Evolutionary conservation across 352 stramenopile genomes (phyloP).

Genomic region (Phytophthora sojae): DNA sequence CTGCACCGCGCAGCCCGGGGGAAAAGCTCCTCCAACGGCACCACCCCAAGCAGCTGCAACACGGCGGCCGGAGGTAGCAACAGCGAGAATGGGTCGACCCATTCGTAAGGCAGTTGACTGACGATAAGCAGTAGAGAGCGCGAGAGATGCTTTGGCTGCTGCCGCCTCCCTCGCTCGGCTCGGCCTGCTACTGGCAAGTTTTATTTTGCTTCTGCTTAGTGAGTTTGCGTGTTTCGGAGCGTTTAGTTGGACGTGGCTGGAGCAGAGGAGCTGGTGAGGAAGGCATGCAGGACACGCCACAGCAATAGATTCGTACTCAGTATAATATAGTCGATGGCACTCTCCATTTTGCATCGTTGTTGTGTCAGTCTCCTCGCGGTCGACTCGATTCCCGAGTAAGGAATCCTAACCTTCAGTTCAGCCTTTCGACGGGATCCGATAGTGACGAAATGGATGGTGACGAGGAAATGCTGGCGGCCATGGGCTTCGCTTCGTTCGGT

Average conservation of each 20-base stretch:
- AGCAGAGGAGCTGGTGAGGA: slow-evolving; percentile 20
- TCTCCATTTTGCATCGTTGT: slow-evolving; percentile 12
- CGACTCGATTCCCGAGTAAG: too few species aligned
- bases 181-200: slow-evolving; percentile 31
- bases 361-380: neutral
- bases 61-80: slow-evolving; percentile 7
- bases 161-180: slow-evolving; percentile 17
- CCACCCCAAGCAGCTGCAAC: slow-evolving; percentile 6
- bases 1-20: slow-evolving; percentile 45
- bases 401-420: neutral
- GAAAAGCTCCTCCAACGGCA: slow-evolving; percentile 12
- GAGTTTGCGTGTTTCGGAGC: slow-evolving; percentile 46
- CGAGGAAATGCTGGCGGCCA: slow-evolving; percentile 43
- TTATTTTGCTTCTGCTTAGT: slow-evolving; percentile 45
- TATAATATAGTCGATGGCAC: slow-evolving; percentile 56
- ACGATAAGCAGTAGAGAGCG: slow-evolving; percentile 16
- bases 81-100: slow-evolving; percentile 34
- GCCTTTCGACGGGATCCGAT: slow-evolving; percentile 10
- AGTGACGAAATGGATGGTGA: slow-evolving; percentile 41
- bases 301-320: slow-evolving; percentile 55
- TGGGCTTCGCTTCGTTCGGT: slow-evolving; percentile 80
- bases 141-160: slow-evolving; percentile 22
- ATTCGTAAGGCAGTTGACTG: slow-evolving; percentile 20
- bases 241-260: slow-evolving; percentile 31
- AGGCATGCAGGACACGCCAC: slow-evolving; percentile 25